Percentiles rank a stretch among this genome's conserved stretches.
Evolutionary conservation across 768 basidiomycete species (phyloP).

Genomic region (Pulveroboletus sp.): DNA sequence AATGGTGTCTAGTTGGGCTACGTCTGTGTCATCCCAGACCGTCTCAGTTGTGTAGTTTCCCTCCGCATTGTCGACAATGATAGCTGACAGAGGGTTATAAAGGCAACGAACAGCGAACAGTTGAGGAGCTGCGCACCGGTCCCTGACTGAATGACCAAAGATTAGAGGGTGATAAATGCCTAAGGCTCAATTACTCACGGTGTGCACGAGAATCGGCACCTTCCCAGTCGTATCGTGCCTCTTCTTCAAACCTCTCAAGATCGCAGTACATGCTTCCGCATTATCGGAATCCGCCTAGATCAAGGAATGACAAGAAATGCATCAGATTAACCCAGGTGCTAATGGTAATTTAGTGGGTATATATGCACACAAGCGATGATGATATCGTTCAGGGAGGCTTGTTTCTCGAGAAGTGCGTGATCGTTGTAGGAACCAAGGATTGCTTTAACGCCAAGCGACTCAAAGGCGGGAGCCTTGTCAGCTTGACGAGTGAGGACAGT

Average conservation of each 20-base stretch:
- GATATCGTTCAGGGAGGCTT: slow-evolving; percentile 43
- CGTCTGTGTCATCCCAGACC: slow-evolving; percentile 49
- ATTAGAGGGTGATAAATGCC: neutral
- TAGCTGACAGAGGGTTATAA: slow-evolving; percentile 26
- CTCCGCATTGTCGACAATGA: slow-evolving; percentile 42
- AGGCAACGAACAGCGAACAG: neutral
- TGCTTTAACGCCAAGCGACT: slow-evolving; percentile 26
- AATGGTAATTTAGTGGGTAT: neutral
- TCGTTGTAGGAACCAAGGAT: slow-evolving; percentile 46
- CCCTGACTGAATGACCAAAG: slow-evolving; percentile 39
- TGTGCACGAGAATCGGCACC: slow-evolving; percentile 54
- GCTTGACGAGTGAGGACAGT: slow-evolving; percentile 32
- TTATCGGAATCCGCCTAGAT: slow-evolving; percentile 47
- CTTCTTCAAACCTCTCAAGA: slow-evolving; percentile 51
- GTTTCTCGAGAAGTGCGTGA: slow-evolving; percentile 36
- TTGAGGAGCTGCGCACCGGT: slow-evolving; percentile 33
- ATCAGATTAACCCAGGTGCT: neutral
- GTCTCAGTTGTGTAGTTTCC: slow-evolving; percentile 36
- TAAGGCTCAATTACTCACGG: slow-evolving; percentile 37
- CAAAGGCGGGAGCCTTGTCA: slow-evolving; percentile 16
- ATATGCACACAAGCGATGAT: slow-evolving; percentile 41
- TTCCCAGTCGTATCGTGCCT: slow-evolving; percentile 39
- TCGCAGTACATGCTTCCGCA: slow-evolving; percentile 39
- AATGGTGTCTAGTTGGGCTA: slow-evolving; percentile 44
- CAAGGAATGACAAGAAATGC: neutral